A percentile compares a stretch with the other conserved stretches of the same genome.
Conservation (phyloP, 176 grass and related monocot genomes). For the Rhynchospora pubera region DNA sequence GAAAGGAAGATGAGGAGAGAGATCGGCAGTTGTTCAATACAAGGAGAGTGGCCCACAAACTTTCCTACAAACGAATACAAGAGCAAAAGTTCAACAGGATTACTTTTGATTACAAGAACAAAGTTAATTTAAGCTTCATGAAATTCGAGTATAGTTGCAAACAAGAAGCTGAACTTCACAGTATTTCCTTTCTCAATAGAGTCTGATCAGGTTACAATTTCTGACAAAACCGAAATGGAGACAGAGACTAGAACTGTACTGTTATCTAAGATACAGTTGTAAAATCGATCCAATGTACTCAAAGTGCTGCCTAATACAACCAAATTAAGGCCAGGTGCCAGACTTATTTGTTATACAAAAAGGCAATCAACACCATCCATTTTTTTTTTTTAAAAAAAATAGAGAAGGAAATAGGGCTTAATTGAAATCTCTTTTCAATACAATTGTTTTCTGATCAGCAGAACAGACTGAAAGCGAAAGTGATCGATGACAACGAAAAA, state of each 20-base stretch:
- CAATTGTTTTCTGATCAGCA: too few relatives aligned
- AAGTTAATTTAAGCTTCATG: background rate
- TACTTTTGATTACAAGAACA: background rate
- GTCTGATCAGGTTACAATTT: background rate
- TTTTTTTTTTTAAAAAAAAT: too few relatives aligned
- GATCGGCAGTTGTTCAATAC: background rate
- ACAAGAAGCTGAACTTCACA: background rate
- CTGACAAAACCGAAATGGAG: background rate
- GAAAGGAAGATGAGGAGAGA: background rate
- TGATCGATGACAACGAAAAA: too few relatives aligned
- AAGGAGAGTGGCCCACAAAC: background rate
- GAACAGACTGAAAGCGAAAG: too few relatives aligned
- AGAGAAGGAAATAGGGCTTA: too few relatives aligned
- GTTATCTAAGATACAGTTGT: background rate
- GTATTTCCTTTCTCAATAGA: background rate
- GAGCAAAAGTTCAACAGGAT: background rate
- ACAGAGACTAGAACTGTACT: background rate
- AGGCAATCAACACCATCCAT: too few relatives aligned
- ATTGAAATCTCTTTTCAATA: too few relatives aligned
- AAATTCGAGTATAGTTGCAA: background rate
- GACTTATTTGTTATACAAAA: background rate
- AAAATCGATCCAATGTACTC: background rate
- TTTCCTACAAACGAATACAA: background rate
- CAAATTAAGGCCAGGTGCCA: background rate
- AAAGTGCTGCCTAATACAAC: background rate